These are phyloP conservation scores for Diphasiastrum complanatum DNA, from an alignment of 83 land plant genomes.

Conservation along the genomic window DNA sequence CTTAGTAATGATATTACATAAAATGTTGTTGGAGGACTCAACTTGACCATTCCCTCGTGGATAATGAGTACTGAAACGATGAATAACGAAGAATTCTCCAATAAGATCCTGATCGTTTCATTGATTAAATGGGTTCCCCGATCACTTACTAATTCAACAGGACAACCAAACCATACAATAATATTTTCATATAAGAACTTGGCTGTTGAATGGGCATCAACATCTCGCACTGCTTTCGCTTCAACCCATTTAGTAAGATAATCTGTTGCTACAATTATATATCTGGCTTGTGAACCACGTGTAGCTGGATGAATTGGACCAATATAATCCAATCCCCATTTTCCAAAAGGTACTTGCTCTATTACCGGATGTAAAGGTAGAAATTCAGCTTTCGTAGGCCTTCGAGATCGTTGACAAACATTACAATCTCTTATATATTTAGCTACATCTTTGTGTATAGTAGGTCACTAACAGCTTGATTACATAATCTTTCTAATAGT, in stretches of 20 bases:
- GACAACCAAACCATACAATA: too few relatives aligned
- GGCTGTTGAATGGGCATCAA: background rate
- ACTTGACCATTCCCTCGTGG: too few relatives aligned
- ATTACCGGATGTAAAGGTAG: background rate
- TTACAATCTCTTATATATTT: background rate
- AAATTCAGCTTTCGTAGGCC: background rate
- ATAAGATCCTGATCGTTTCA: too few relatives aligned
- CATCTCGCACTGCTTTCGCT: background rate
- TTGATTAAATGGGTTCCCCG: too few relatives aligned
- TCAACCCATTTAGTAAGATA: background rate
- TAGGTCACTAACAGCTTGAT: slow-evolving; percentile 1
- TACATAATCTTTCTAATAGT: background rate
- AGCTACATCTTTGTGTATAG: background rate
- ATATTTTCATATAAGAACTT: background rate
- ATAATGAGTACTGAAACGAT: too few relatives aligned
- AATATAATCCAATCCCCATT: background rate
- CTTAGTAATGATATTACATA: too few relatives aligned
- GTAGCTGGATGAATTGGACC: background rate
- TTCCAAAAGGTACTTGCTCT: background rate
- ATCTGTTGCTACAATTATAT: slow-evolving; percentile 1
- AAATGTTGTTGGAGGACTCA: too few relatives aligned
- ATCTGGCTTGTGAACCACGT: background rate
- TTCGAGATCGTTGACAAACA: background rate
- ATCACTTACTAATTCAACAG: too few relatives aligned
- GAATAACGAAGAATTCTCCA: too few relatives aligned